Percentiles rank a stretch among this genome's conserved stretches.
These are phyloP conservation scores for Phytophthora pseudosyringae DNA, from an alignment of 352 stramenopile species.

Conservation along the genomic window DNA sequence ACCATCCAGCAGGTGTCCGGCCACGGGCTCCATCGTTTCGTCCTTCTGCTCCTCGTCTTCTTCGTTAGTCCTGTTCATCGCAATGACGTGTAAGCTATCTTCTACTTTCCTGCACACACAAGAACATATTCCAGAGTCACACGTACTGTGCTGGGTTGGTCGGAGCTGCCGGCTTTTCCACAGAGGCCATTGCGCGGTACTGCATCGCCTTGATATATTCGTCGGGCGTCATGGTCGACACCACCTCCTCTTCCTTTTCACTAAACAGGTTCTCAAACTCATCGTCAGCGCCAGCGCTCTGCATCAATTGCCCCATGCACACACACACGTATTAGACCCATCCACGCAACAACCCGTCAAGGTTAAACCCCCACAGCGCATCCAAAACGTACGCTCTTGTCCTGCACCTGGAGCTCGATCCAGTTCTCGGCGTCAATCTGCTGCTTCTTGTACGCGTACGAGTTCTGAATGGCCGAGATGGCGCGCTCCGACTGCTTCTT, in stretches of 20 bases:
- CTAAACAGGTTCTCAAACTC: slow-evolving; percentile 89
- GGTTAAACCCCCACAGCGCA: background rate
- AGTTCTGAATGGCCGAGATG: slow-evolving; percentile 82
- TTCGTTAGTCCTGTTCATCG: slow-evolving; percentile 23
- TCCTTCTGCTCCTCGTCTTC: slow-evolving; percentile 56
- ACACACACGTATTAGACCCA: background rate
- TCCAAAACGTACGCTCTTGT: slow-evolving; percentile 61
- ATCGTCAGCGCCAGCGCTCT: slow-evolving; percentile 53
- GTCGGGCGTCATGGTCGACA: slow-evolving; percentile 66
- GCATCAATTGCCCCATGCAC: background rate
- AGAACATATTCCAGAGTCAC: background rate
- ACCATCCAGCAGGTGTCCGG: slow-evolving; percentile 26
- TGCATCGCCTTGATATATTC: slow-evolving; percentile 82
- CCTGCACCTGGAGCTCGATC: slow-evolving; percentile 74
- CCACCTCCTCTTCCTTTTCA: slow-evolving; percentile 78
- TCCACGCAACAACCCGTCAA: slow-evolving; percentile 9
- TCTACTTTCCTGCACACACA: background rate
- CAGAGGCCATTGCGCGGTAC: slow-evolving; percentile 54
- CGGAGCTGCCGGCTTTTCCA: slow-evolving; percentile 29
- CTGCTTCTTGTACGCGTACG: slow-evolving; percentile 85
- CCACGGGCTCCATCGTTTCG: slow-evolving; percentile 43
- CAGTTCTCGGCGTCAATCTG: slow-evolving; percentile 84
- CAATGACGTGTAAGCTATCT: slow-evolving; percentile 4
- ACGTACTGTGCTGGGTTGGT: slow-evolving; percentile 36
- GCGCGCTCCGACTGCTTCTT: slow-evolving; percentile 86